phyloP scores from a whole-genome alignment of 2,329 filamentous ascomycete species.

The Xylaria sp. region DNA sequence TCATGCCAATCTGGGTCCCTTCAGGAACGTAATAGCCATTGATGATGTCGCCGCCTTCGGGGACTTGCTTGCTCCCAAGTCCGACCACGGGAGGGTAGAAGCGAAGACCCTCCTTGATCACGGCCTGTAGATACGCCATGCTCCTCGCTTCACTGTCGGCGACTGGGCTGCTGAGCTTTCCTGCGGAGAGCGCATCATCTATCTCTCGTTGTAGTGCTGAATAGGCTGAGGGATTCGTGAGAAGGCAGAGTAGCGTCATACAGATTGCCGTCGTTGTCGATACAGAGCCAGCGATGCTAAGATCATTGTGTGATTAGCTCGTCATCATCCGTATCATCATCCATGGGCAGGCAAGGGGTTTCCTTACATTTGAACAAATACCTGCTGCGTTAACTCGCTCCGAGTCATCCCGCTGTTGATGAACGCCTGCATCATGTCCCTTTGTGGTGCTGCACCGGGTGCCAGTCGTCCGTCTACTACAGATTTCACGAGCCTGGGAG shows the following conservation, averaged over 20 bases:
- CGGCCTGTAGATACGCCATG: slow-evolving; percentile 53
- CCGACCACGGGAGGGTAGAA: slow-evolving; percentile 52
- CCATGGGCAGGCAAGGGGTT: neutral
- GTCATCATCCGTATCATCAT: neutral
- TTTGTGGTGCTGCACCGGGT: slow-evolving; percentile 44
- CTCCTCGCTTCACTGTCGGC: slow-evolving; percentile 45
- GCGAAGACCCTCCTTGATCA: slow-evolving; percentile 55
- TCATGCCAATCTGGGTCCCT: slow-evolving; percentile 54
- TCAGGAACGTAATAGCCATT: slow-evolving; percentile 51
- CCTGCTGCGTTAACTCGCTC: slow-evolving; percentile 54
- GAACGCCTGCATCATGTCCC: slow-evolving; percentile 56
- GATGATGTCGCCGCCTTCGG: slow-evolving; percentile 47
- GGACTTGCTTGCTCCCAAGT: slow-evolving; percentile 48
- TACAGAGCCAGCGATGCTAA: slow-evolving; percentile 44
- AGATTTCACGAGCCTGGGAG: slow-evolving; percentile 45
- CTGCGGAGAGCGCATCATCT: slow-evolving; percentile 30
- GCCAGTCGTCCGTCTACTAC: slow-evolving; percentile 46
- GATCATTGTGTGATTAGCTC: neutral
- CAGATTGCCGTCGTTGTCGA: slow-evolving; percentile 44
- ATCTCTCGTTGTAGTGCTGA: slow-evolving; percentile 40
- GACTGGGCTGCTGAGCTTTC: slow-evolving; percentile 46
- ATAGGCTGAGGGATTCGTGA: slow-evolving; percentile 42
- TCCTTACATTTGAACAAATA: slow-evolving; percentile 54
- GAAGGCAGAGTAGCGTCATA: slow-evolving; percentile 45
- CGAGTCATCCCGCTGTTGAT: slow-evolving; percentile 52